Base-by-base conservation (phyloP, 2,329 filamentous ascomycete genomes). In the Aspergillus costaricaensis region DNA sequence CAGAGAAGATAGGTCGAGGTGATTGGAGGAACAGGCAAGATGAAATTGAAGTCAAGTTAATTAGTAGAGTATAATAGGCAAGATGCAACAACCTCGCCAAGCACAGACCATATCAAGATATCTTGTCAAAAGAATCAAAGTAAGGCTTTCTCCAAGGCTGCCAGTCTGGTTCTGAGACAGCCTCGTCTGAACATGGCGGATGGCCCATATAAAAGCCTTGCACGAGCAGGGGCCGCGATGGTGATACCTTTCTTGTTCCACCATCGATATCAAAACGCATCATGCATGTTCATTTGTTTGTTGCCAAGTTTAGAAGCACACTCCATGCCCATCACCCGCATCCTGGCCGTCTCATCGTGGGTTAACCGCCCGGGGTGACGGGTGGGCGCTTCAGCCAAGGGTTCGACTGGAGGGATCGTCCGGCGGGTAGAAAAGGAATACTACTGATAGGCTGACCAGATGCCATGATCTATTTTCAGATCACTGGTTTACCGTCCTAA, bases 291-390 rank as follows among this genome's bases (percentile, higher is more conserved):
- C 39, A 43, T 25, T 32, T 38, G 36, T 15, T 9, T 44, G 48
- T 56, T 47, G 36, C 56, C 56, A 61, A 59, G 56, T 59, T 59
- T 61, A 61, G 59, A 59, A 61, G 44, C 51, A 59, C 21, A 12
- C 52, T 4, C 23, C 15, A 43, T 38, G 30, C n/a, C n/a, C 36
- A 32, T 53, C 32, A 41, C 17, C 32, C 32, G 32, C 32, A 36
- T 36, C 32, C 1, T 36, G 32, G 32, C 12, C 14, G 32, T 36
- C 32, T 36, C 32, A 36, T 36, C 32, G 32, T 36, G 32, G 32
- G 12, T 36, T 61, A 58, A 36, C 43, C 55, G 55, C 58, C 49
- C 47, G 15, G 49, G 51, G 15, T 27, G 27, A 44, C 41, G 53
- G 36, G 21, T 17, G 25, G 17, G 32, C 23, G 51, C 44, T n/a